Percentiles rank a stretch among this genome's conserved stretches.
Evolutionary conservation across 305 asterid genomes (phyloP).

Genomic region (Solanum hybrid): DNA sequence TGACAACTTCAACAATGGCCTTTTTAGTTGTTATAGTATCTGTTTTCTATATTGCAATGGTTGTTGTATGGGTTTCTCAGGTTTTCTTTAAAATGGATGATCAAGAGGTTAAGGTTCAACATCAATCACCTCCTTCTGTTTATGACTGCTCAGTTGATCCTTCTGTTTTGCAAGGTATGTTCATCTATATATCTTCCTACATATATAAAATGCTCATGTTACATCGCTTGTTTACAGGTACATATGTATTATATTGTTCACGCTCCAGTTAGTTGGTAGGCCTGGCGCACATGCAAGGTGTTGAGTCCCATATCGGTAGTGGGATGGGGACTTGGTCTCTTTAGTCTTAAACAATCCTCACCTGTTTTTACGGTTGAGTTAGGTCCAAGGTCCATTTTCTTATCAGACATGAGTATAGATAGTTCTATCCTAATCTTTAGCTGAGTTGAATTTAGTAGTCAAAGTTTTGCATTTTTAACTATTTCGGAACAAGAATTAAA

Average conservation of each 20-base stretch:
- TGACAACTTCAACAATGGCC: conserved; percentile 3
- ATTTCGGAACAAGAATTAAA: neutral
- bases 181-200: neutral
- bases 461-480: neutral
- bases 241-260: neutral
- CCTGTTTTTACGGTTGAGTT: neutral
- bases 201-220: neutral
- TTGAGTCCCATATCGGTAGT: neutral
- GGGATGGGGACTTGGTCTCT: neutral
- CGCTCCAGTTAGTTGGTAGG: neutral
- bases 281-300: neutral
- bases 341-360: neutral
- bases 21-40: neutral
- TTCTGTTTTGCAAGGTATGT: conserved; percentile 6
- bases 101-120: conserved; percentile 15
- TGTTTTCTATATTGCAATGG: conserved; percentile 5
- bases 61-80: conserved; percentile 5
- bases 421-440: neutral
- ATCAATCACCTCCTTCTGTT: neutral
- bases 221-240: neutral
- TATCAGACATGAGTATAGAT: neutral
- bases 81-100: conserved; percentile 3
- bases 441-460: neutral
- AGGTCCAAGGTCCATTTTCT: neutral
- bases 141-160: conserved; percentile 6